Base-by-base conservation (phyloP, 495 filamentous ascomycete species). In the Cudoniella acicularis region DNA sequence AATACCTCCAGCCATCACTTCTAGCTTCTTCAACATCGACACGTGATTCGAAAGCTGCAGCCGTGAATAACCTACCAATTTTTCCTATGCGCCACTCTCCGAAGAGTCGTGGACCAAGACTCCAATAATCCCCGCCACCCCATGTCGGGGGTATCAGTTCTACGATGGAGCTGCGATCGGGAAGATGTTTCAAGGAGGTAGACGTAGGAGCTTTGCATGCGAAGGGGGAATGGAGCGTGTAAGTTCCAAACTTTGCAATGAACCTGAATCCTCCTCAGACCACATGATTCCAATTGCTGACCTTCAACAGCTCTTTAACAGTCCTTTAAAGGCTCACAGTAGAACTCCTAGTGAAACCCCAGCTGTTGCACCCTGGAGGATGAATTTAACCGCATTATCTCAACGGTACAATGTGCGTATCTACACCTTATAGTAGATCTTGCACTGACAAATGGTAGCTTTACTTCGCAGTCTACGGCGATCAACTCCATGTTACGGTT, bases 391-490 rank as follows among this genome's bases (percentile, higher is more conserved):
- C 6, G 73, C 74, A 1, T 59, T 82, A 3, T 83, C 80, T 0
- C 77, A 80, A 30, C 60, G 59, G 24, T 75, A 75, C 55, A 81
- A 83, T 57, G 75, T 75, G 61, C 49, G 57, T 23, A n/a, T 4
- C 8, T 46, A 21, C 43, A 3, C 43, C 27, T 18, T 52, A 16
- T 36, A 13, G 57, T 43, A 47, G 9, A 27, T 20, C 1, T n/a
- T n/a, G n/a, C n/a, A 40, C 17, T n/a, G 10, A 27, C 6, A 11
- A 26, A 25, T 52, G 50, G 20, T 16, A 61, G 72, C 76, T 96
- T 25, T 86, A 91, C 54, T 93, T 96, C 65, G 79, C 86, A 9
- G 93, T 91, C n/a, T 88, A 86, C 61, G 67, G 72, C 23, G 79
- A 85, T 43, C 73, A 83, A 45, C 87, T 98, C 9, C 80, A 90